Evolutionary conservation across 352 stramenopile genomes (phyloP), one percentile per base, ranked within the genome.

Genomic region (Globisporangium splendens): DNA sequence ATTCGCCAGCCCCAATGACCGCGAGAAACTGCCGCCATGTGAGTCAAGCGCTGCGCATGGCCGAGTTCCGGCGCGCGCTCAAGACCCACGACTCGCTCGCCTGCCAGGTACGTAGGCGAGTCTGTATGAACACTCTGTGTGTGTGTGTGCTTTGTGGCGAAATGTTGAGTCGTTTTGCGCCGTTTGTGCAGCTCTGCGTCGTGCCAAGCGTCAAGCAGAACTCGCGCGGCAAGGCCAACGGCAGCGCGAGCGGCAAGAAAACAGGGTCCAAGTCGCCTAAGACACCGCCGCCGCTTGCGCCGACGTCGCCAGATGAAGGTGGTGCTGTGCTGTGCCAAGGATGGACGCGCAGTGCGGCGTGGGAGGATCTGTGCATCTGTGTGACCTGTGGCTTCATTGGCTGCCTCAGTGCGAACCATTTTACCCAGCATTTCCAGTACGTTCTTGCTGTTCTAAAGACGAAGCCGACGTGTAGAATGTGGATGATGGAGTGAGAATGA

Each of bases 381-480:
- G 66, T 90, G 13, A 80, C 61, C 20, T 90, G 80, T 53, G 80
- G 69, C 46, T 83, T 83, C 59, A 63, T 90, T 15, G 80, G 69
- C 33, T 90, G 80, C 53, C 62, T 85, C 18, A 69, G 69, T 48
- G 52, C 62, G 12, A 75, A 73, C 38, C 80, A 90, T 64, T 82
- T 83, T 51, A 63, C 64, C 41, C 66, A 69, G 42, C 80, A 90
- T 54, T 54, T 81, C 15, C 66, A 81, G 68, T 81, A 70, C 43
- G 58, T 59, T 46, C 17, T 33, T n/a, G 4, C 24, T 20, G 46
- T 44, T 5, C 17, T 13, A 20, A 14, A 48, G 24, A 14, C 35
- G 18, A n/a, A 38, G 28, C 5, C 0, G 28, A 35, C 10, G 28
- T 35, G 7, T 31, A 5, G 24, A 31, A 31, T 31, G 24, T 31